Percentiles rank a stretch among this genome's conserved stretches.
Conservation (phyloP, 177 flowering plant genomes). For the Vitis hybrid region DNA sequence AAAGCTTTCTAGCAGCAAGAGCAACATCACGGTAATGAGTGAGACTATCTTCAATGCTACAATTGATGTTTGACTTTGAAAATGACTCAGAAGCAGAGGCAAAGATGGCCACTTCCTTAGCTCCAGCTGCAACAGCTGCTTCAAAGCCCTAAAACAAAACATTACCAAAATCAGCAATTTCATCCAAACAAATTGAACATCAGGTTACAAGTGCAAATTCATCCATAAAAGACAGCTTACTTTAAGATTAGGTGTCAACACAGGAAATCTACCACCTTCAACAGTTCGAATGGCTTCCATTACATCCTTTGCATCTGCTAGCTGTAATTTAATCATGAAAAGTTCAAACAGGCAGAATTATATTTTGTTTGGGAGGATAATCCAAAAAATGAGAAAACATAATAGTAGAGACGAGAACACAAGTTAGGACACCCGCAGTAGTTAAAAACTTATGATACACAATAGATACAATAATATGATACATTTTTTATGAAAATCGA, state of each 20-base stretch:
- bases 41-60: slow-evolving; percentile 78
- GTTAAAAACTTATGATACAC: no score
- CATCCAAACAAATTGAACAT: neutral
- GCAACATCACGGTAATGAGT: slow-evolving; percentile 62
- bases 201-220: neutral
- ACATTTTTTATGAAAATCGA: no score
- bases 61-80: slow-evolving; percentile 76
- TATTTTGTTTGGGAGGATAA: neutral
- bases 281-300: slow-evolving; percentile 61
- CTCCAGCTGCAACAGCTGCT: slow-evolving; percentile 87
- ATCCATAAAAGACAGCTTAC: slow-evolving; percentile 34
- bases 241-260: slow-evolving; percentile 85
- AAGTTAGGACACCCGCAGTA: no score
- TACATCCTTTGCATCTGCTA: slow-evolving; percentile 95
- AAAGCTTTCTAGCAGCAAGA: slow-evolving; percentile 55
- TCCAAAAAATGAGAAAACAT: neutral
- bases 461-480: no score
- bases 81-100: slow-evolving; percentile 89
- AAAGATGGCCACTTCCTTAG: slow-evolving; percentile 88
- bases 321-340: slow-evolving; percentile 29
- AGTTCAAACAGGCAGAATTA: neutral
- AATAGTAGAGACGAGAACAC: neutral
- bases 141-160: slow-evolving; percentile 66
- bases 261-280: slow-evolving; percentile 69
- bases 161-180: slow-evolving; percentile 5